A percentile compares a stretch with the other conserved stretches of the same genome.
phyloP scores from a whole-genome alignment of 1,284 basidiomycete species.

The Apiotrichum montevideense region DNA sequence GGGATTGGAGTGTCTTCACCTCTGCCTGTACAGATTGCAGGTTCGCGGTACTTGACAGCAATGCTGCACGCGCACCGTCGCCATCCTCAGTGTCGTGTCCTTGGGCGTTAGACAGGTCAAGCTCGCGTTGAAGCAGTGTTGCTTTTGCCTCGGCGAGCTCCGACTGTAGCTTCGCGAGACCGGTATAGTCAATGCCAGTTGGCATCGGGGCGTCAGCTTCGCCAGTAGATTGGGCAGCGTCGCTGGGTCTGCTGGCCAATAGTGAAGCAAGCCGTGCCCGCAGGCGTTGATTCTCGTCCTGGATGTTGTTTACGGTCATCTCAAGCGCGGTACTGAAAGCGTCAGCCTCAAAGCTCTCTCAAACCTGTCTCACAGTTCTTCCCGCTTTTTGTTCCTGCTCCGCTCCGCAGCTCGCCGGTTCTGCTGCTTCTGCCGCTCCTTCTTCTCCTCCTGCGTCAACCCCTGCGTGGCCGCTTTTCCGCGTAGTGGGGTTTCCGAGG shows the following conservation, averaged over 20 bases:
- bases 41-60: conserved; percentile 7
- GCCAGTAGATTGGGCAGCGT: background rate
- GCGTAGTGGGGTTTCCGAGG: conserved; percentile 3
- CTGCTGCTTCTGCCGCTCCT: conserved; percentile 36
- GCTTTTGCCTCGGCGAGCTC: conserved; percentile 25
- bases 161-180: conserved; percentile 23
- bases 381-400: conserved; percentile 39
- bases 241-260: conserved; percentile 13
- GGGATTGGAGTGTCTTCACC: conserved; percentile 22
- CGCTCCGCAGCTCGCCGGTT: conserved; percentile 42
- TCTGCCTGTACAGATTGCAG: conserved; percentile 22
- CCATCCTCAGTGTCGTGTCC: conserved; percentile 2
- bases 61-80: conserved; percentile 12
- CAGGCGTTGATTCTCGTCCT: conserved; percentile 39
- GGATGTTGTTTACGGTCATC: conserved; percentile 32
- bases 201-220: background rate
- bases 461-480: conserved; percentile 13
- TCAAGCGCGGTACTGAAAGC: conserved; percentile 31
- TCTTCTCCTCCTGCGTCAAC: conserved; percentile 32
- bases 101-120: conserved; percentile 15
- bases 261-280: conserved; percentile 28
- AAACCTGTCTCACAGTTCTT: conserved; percentile 33
- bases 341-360: background rate
- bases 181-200: conserved; percentile 23
- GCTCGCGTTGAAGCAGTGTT: conserved; percentile 20